Evolutionary conservation across 2,329 filamentous ascomycete species (phyloP).

Genomic region (Colletotrichum gigasporum): DNA sequence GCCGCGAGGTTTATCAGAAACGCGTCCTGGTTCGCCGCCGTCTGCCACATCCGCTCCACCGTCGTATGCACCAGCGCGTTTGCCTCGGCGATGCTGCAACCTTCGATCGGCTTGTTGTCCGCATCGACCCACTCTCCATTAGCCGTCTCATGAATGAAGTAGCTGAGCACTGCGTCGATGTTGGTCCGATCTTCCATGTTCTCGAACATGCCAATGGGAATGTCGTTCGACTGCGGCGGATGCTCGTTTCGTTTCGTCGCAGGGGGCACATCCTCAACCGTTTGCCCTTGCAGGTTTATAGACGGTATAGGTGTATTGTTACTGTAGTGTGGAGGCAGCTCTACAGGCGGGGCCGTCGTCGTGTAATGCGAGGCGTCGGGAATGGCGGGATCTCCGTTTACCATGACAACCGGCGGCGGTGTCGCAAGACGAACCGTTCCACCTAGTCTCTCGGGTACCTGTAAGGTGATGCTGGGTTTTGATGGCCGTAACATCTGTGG

Average conservation of each 20-base stretch:
- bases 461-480: conserved; percentile 50
- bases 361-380: conserved; percentile 3
- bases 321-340: neutral
- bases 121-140: conserved; percentile 62
- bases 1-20: conserved; percentile 70
- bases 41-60: conserved; percentile 61
- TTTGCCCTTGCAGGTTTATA: neutral
- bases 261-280: neutral
- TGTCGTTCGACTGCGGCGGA: conserved; percentile 1
- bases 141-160: conserved; percentile 61
- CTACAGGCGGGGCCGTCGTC: neutral
- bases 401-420: conserved; percentile 59
- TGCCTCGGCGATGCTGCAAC: conserved; percentile 62
- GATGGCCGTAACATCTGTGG: conserved; percentile 37
- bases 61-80: conserved; percentile 62
- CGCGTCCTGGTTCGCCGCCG: conserved; percentile 60
- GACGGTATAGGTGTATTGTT: neutral
- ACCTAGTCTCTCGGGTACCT: conserved; percentile 61
- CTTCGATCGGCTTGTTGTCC: conserved; percentile 51
- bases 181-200: conserved; percentile 60
- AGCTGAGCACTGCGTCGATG: conserved; percentile 63
- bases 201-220: conserved; percentile 37
- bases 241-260: neutral
- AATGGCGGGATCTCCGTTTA: conserved; percentile 53
- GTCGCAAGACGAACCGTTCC: conserved; percentile 72